Percentiles rank a stretch among this genome's conserved stretches.
phyloP scores from a whole-genome alignment of 805 yeast genomes.

The Cyberlindnera lachancei region DNA sequence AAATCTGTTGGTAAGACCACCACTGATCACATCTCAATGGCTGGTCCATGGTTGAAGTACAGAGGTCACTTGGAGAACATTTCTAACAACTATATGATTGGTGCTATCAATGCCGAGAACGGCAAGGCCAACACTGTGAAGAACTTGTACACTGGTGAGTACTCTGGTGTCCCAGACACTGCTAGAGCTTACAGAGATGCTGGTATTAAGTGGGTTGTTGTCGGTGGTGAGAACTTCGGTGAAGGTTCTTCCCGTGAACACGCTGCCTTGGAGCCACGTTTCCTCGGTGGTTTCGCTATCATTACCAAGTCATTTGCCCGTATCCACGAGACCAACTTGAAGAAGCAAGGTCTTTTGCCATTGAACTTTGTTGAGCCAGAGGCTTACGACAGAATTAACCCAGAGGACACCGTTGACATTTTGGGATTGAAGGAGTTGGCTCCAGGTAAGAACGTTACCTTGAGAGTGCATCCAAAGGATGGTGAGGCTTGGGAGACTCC shows the following conservation, averaged over 20 bases:
- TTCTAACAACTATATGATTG: slow-evolving; percentile 98
- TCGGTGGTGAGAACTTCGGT: slow-evolving; percentile 98
- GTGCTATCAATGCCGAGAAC: slow-evolving; percentile 96
- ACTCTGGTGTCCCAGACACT: slow-evolving; percentile 94
- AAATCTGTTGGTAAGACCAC: slow-evolving; percentile 97
- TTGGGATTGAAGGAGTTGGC: slow-evolving; percentile 77
- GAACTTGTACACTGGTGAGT: slow-evolving; percentile 88
- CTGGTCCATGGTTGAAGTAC: slow-evolving; percentile 99
- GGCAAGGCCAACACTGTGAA: slow-evolving; percentile 86
- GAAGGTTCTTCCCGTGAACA: slow-evolving; percentile 99
- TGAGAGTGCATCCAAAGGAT: slow-evolving; percentile 65
- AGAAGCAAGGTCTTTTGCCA: slow-evolving; percentile 98
- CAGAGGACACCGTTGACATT: slow-evolving; percentile 84
- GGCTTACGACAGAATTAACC: slow-evolving; percentile 90
- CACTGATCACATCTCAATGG: slow-evolving; percentile 99
- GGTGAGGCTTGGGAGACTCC: slow-evolving; percentile 84
- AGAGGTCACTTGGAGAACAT: slow-evolving; percentile 99
- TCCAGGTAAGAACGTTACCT: slow-evolving; percentile 84
- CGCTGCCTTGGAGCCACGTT: slow-evolving; percentile 99
- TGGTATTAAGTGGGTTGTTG: slow-evolving; percentile 92
- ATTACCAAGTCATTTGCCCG: slow-evolving; percentile 97
- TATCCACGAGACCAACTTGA: slow-evolving; percentile 98
- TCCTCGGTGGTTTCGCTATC: slow-evolving; percentile 96
- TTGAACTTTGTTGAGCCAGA: slow-evolving; percentile 84
- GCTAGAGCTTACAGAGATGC: slow-evolving; percentile 91